These are phyloP conservation scores for Microcyclospora tardicrescens DNA, from an alignment of 2,329 filamentous ascomycete species.

Conservation along the genomic window DNA sequence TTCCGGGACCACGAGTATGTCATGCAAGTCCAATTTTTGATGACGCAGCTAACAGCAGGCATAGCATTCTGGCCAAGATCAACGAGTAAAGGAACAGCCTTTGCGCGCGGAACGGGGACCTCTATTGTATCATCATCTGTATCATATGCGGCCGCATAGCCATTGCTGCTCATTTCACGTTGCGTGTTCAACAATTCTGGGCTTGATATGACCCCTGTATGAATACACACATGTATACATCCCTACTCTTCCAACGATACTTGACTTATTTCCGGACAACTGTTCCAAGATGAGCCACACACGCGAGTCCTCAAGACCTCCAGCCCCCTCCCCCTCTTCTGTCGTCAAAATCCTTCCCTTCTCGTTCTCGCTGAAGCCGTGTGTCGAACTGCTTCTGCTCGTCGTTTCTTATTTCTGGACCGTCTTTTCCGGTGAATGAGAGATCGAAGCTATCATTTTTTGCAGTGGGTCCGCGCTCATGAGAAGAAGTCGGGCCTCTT, in stretches of 20 bases:
- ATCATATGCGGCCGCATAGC: no score
- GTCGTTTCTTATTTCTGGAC: slow-evolving; percentile 29
- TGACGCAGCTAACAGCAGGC: no score
- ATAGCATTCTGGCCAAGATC: slow-evolving; percentile 94
- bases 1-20: slow-evolving; percentile 98
- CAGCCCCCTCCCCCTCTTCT: slow-evolving; percentile 2
- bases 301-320: background rate
- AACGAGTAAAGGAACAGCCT: slow-evolving; percentile 56
- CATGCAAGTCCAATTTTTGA: background rate
- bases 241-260: slow-evolving; percentile 6
- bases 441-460: slow-evolving; percentile 33
- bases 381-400: slow-evolving; percentile 40
- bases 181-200: no score
- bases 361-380: slow-evolving; percentile 35
- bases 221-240: slow-evolving; percentile 5
- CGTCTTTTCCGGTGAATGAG: slow-evolving; percentile 30
- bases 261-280: background rate
- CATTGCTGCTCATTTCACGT: no score
- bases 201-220: no score
- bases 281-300: no score
- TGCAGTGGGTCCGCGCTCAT: background rate
- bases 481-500: background rate
- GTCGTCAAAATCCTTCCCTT: slow-evolving; percentile 30
- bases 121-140: no score
- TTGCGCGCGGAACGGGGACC: background rate